These are phyloP conservation scores for Elsinoe batatas DNA, from an alignment of 2,329 filamentous ascomycete genomes.

Conservation along the genomic window DNA sequence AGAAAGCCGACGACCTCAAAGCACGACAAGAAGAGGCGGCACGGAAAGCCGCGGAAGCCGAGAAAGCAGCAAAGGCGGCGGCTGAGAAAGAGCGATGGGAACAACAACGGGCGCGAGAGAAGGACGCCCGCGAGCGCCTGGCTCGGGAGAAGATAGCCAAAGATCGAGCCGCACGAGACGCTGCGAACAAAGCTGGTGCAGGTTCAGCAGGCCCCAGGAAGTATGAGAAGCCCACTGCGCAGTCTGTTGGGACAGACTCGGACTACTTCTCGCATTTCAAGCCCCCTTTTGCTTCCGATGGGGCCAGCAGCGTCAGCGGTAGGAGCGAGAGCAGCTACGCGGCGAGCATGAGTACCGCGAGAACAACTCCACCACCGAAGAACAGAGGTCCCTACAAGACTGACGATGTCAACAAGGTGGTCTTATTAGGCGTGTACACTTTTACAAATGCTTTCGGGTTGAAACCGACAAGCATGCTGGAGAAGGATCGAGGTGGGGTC, in stretches of 20 bases:
- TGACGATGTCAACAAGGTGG: slow-evolving; percentile 88
- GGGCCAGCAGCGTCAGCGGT: slow-evolving; percentile 32
- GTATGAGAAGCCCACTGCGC: slow-evolving; percentile 43
- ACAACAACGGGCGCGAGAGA: slow-evolving; percentile 38
- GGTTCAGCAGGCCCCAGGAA: slow-evolving; percentile 26
- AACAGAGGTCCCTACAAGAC: slow-evolving; percentile 71
- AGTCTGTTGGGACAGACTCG: slow-evolving; percentile 24
- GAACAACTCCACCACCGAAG: slow-evolving; percentile 73
- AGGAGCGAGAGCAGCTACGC: slow-evolving; percentile 83
- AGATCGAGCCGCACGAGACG: slow-evolving; percentile 30
- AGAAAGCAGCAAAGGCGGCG: slow-evolving; percentile 35
- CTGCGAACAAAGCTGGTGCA: slow-evolving; percentile 28
- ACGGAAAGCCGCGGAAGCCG: slow-evolving; percentile 36
- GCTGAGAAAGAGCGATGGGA: slow-evolving; percentile 44
- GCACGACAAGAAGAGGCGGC: slow-evolving; percentile 50
- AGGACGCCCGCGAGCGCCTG: slow-evolving; percentile 39
- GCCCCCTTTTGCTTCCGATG: not conserved
- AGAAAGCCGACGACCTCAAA: slow-evolving; percentile 48
- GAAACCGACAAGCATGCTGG: slow-evolving; percentile 81
- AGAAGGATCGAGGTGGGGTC: slow-evolving; percentile 73
- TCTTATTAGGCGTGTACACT: slow-evolving; percentile 84
- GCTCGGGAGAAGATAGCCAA: slow-evolving; percentile 37
- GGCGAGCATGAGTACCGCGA: slow-evolving; percentile 70
- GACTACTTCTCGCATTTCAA: slow-evolving; percentile 8
- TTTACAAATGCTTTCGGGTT: slow-evolving; percentile 85